phyloP scores from a whole-genome alignment of 2,329 filamentous ascomycete species.

The Talaromyces sp. region DNA sequence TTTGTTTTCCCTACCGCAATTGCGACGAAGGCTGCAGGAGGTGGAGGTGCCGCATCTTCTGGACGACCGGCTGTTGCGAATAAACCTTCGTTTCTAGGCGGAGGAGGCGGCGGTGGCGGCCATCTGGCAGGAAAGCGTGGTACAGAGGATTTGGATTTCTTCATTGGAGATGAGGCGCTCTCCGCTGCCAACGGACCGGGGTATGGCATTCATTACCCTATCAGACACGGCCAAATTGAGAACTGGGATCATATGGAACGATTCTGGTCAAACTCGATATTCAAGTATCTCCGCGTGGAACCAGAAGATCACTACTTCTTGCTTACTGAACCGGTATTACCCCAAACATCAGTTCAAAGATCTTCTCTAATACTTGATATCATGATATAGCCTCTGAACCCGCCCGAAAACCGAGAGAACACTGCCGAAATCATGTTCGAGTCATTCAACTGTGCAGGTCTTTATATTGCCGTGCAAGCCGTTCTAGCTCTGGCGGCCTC shows the following conservation, averaged over 20 bases:
- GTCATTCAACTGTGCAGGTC: conserved; percentile 97
- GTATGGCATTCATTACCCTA: conserved; percentile 96
- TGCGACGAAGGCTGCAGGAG: conserved; percentile 79
- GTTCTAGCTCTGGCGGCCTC: conserved; percentile 94
- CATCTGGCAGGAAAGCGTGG: conserved; percentile 89
- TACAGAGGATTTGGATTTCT: conserved; percentile 97
- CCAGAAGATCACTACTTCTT: conserved; percentile 99
- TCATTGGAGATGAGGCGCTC: conserved; percentile 95
- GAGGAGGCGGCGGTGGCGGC: conserved; percentile 77
- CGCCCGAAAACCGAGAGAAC: conserved; percentile 97
- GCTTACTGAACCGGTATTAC: conserved; percentile 83
- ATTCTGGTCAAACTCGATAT: conserved; percentile 99
- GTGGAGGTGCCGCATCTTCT: conserved; percentile 72
- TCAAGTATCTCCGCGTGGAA: conserved; percentile 97
- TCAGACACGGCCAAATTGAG: conserved; percentile 96
- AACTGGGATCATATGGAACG: conserved; percentile 99
- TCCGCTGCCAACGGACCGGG: conserved; percentile 80
- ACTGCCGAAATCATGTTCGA: conserved; percentile 99
- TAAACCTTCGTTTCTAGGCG: conserved; percentile 92
- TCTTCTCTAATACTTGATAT: background rate
- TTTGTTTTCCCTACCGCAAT: conserved; percentile 99
- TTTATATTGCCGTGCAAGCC: conserved; percentile 98
- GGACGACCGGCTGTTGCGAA: conserved; percentile 87
- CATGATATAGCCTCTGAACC: conserved; percentile 75
- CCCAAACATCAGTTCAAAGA: background rate